A percentile compares a stretch with the other conserved stretches of the same genome.
Conservation (phyloP, 2,329 filamentous ascomycete genomes). For the Fusarium xylarioides region DNA sequence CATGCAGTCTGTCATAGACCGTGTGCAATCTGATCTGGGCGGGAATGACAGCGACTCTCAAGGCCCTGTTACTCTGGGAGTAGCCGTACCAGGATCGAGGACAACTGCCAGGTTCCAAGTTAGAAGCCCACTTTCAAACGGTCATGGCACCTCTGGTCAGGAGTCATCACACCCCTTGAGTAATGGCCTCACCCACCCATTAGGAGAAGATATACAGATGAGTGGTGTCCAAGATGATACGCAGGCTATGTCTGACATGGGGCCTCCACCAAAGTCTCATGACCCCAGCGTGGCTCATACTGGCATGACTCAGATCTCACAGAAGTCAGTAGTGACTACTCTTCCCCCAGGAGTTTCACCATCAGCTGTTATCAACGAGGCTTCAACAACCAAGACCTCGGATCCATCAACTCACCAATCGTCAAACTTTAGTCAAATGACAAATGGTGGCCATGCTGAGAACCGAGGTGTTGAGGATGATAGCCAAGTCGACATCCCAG, state of each 20-base stretch:
- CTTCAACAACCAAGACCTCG: constrained; percentile 92
- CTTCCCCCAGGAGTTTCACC: constrained; percentile 67
- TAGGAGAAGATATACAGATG: constrained; percentile 66
- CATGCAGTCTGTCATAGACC: constrained; percentile 63
- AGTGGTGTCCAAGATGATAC: constrained; percentile 60
- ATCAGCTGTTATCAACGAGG: constrained; percentile 77
- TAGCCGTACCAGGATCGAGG: constrained; percentile 64
- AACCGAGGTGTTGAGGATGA: constrained; percentile 48
- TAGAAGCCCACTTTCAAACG: constrained; percentile 68
- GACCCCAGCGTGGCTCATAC: constrained; percentile 52
- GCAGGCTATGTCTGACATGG: constrained; percentile 60
- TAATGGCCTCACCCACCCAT: constrained; percentile 65
- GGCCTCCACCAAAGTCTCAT: constrained; percentile 55
- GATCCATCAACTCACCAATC: constrained; percentile 72
- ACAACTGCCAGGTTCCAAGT: constrained; percentile 65
- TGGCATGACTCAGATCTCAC: constrained; percentile 69
- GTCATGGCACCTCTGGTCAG: constrained; percentile 52
- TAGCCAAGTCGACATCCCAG: constrained; percentile 58
- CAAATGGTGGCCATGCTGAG: constrained; percentile 69
- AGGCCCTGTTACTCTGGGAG: constrained; percentile 69
- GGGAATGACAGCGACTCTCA: constrained; percentile 64
- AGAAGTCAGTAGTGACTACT: constrained; percentile 67
- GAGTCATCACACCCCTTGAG: constrained; percentile 54
- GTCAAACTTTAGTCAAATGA: constrained; percentile 73
- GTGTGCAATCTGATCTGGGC: constrained; percentile 60